A percentile compares a stretch with the other conserved stretches of the same genome.
Conservation (phyloP, 83 land plant species). For the Diphasiastrum complanatum region DNA sequence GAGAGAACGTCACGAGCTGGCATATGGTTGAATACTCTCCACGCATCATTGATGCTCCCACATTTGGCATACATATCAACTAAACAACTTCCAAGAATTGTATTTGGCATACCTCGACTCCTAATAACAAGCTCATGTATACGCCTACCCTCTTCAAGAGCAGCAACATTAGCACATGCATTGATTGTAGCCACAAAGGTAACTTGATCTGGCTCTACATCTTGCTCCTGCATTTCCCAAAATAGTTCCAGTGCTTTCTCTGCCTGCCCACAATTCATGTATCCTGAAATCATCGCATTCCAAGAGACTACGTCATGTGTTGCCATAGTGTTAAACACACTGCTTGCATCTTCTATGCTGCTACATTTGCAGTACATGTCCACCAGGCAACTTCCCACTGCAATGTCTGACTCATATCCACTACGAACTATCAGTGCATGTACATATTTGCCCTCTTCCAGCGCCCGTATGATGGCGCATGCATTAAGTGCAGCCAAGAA, state of each 20-base stretch:
- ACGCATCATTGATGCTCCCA: constrained; percentile 24
- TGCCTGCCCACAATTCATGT: not conserved
- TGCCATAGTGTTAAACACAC: too few species aligned
- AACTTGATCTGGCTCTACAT: not conserved
- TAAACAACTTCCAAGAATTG: constrained; percentile 18
- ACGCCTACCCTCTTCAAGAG: constrained; percentile 4
- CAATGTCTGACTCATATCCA: constrained; percentile 25
- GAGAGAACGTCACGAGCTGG: constrained; percentile 20
- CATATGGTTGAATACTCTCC: constrained; percentile 21
- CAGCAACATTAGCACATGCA: constrained; percentile 7
- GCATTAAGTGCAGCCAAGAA: constrained; percentile 23
- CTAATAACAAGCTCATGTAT: not conserved
- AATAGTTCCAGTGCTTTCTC: not conserved
- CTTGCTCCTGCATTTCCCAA: not conserved
- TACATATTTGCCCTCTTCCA: not conserved
- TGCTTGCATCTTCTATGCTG: too few species aligned
- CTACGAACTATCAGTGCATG: constrained; percentile 24
- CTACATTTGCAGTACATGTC: too few species aligned
- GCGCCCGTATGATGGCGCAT: not conserved
- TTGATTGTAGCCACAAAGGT: not conserved
- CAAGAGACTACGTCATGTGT: too few species aligned
- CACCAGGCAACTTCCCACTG: too few species aligned
- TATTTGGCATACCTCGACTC: not conserved
- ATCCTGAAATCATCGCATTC: too few species aligned
- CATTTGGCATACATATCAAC: constrained; percentile 38